Evolutionary conservation across 305 asterid genomes (phyloP).

Genomic region (Withania somnifera): DNA sequence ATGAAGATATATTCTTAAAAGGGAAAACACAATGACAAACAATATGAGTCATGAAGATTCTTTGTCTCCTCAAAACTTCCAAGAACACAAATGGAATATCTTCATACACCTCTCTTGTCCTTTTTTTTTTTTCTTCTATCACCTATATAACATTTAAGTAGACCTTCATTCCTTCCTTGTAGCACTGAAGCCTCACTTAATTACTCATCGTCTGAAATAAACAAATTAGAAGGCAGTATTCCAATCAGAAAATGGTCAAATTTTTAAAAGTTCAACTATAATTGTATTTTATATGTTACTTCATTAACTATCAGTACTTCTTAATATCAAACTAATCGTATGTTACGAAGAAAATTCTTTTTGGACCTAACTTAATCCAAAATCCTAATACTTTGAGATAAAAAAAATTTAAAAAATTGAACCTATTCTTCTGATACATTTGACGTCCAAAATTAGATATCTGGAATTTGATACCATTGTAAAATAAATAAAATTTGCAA

Average conservation of each 20-base stretch:
- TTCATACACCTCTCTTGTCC: not conserved
- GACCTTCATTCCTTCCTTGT: not conserved
- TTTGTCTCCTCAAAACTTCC: not conserved
- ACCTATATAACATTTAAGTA: not conserved
- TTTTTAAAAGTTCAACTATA: not conserved
- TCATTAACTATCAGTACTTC: not conserved
- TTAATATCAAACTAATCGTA: not conserved
- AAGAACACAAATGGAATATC: not conserved
- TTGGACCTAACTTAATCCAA: not conserved
- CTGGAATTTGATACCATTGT: not conserved
- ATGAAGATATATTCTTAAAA: not conserved
- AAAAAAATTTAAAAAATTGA: not conserved
- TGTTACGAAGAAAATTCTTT: not conserved
- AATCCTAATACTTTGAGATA: too few species aligned
- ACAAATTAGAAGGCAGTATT: not conserved
- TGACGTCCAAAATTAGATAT: not conserved
- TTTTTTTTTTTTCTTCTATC: not conserved
- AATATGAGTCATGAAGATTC: not conserved
- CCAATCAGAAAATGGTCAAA: not conserved
- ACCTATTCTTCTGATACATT: too few species aligned
- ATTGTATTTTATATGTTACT: not conserved
- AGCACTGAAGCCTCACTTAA: not conserved
- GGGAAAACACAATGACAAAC: not conserved
- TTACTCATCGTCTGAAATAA: slow-evolving; percentile 1
- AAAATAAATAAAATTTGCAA: not conserved